A percentile compares a stretch with the other conserved stretches of the same genome.
Conservation (phyloP, 805 yeast genomes). For the Wickerhamiella sorbophila region DNA sequence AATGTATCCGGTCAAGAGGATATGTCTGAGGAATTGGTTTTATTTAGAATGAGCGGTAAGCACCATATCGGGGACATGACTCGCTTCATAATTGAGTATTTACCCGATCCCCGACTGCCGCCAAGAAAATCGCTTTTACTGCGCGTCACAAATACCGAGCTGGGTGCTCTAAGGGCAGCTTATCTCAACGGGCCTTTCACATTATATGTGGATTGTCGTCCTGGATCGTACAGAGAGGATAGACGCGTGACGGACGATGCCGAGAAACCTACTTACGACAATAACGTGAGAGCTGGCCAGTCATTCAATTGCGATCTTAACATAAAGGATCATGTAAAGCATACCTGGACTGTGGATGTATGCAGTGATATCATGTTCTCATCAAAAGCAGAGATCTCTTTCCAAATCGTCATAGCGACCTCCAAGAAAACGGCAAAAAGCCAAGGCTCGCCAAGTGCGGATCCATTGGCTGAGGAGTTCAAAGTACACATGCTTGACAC, state of each 20-base stretch:
- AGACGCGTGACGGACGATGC: conserved; percentile 24
- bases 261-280: conserved; percentile 29
- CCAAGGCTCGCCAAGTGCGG: conserved; percentile 5
- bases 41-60: conserved; percentile 13
- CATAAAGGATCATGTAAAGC: conserved; percentile 31
- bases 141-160: conserved; percentile 56
- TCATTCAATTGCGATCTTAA: conserved; percentile 42
- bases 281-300: conserved; percentile 59
- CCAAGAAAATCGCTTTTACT: conserved; percentile 19
- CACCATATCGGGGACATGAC: conserved; percentile 39
- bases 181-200: conserved; percentile 81
- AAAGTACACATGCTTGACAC: conserved; percentile 38
- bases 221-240: conserved; percentile 45
- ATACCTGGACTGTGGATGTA: conserved; percentile 70
- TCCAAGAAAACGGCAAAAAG: conserved; percentile 15
- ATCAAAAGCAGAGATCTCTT: conserved; percentile 51
- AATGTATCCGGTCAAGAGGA: no score
- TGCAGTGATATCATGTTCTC: conserved; percentile 68
- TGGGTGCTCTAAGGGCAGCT: conserved; percentile 62
- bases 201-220: conserved; percentile 67
- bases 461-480: conserved; percentile 7
- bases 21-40: background rate
- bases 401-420: conserved; percentile 41
- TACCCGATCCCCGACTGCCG: conserved; percentile 24
- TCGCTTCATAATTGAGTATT: conserved; percentile 40